These are phyloP conservation scores for Xylaria sp. DNA, from an alignment of 2,329 filamentous ascomycete species.

Conservation along the genomic window DNA sequence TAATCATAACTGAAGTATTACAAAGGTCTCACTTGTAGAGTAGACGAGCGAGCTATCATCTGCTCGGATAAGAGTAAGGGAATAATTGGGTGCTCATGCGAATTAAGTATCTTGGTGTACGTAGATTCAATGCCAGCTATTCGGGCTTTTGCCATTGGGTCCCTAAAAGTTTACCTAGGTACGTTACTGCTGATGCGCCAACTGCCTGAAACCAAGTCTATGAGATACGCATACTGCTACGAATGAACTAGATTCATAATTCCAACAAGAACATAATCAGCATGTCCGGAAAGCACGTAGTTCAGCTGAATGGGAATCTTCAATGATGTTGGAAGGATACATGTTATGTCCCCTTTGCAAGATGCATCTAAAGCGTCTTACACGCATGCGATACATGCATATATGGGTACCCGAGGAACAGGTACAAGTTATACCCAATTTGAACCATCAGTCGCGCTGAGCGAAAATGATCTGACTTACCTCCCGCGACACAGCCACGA, in stretches of 20 bases:
- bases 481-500: conserved; percentile 18
- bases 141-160: no score
- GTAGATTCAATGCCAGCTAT: no score
- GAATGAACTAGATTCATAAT: no score
- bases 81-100: not conserved
- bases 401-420: not conserved
- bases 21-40: not conserved
- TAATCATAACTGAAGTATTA: not conserved
- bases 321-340: not conserved
- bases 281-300: not conserved
- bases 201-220: no score
- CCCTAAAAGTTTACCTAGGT: no score
- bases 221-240: no score
- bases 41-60: not conserved
- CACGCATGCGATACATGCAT: not conserved
- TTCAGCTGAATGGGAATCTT: no score
- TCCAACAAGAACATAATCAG: no score
- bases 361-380: not conserved
- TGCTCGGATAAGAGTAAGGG: not conserved
- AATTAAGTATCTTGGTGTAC: not conserved
- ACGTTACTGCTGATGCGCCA: no score
- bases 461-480: not conserved
- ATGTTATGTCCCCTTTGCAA: not conserved
- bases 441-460: not conserved
- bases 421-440: no score